Base-by-base conservation (phyloP, 306 rosid genomes). In the Boehmeria nivea region DNA sequence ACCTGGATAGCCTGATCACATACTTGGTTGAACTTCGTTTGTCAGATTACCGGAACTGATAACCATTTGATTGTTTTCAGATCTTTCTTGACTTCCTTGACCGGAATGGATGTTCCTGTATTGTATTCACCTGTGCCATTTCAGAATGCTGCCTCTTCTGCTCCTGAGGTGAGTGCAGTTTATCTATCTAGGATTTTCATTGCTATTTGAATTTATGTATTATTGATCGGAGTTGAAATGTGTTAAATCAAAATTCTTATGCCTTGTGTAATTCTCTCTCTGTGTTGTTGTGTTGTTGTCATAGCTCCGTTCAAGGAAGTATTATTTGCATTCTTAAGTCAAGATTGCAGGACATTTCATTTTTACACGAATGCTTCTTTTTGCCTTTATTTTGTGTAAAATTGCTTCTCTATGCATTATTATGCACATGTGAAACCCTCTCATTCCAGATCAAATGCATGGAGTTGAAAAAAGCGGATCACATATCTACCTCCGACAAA, bases 101-200 rank as follows among this genome's bases (percentile, higher is more conserved):
- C 85, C 46, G 85, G 86, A 47, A 63, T 72, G 73, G 99, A 93
- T 44, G 96, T 83, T 51, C 96, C 99, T 48, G 70, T 83, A 48
- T 70, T 93, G 65, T 83, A 73, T 65, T 87, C 99, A 22, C 86
- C 96, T 21, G 73, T 83, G 51, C 95, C 94, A 8, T 93, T 93
- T 75, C 88, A 67, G 72, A 93, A 80, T 74, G 85, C 95, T 57
- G 77, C 99, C 48, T 27, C 79, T 51, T 85, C 89, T 67, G 75
- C 90, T 54, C 96, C 96, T 25, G 78, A 93, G 73, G 99, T 93
- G 64, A 49, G 80, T 43, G 13, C 13, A n/a, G n/a, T n/a, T n/a
- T n/a, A n/a, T n/a, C n/a, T n/a, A n/a, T n/a, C n/a, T n/a, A n/a
- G n/a, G n/a, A n/a, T n/a, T n/a, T n/a, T n/a, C n/a, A 37, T 16